phyloP scores from a whole-genome alignment of 805 yeast species.

The Candida ovalis region DNA sequence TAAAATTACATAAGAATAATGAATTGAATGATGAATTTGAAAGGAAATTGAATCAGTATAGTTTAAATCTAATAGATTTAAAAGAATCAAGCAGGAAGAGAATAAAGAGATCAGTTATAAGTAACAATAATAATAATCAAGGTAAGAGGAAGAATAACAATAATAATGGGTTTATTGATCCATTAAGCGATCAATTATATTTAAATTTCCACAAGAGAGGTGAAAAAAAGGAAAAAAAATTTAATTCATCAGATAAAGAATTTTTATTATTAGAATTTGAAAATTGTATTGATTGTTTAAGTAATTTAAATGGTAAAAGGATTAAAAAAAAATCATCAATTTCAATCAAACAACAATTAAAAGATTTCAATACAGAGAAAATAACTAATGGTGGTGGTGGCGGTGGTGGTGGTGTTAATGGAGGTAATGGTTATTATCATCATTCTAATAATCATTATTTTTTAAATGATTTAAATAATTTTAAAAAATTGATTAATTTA shows the following conservation, averaged over 20 bases:
- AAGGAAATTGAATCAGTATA: constrained; percentile 10
- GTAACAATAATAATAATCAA: background rate
- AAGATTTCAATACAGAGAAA: constrained; percentile 7
- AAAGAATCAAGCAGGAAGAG: constrained; percentile 1
- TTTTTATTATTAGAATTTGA: constrained; percentile 56
- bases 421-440: too few relatives aligned
- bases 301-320: constrained; percentile 29
- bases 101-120: background rate
- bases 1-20: constrained; percentile 10
- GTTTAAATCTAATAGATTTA: constrained; percentile 18
- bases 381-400: too few relatives aligned
- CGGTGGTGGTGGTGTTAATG: too few relatives aligned
- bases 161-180: constrained; percentile 30
- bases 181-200: constrained; percentile 44
- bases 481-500: constrained; percentile 6
- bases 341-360: constrained; percentile 3
- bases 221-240: constrained; percentile 61
- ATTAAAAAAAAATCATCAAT: constrained; percentile 10
- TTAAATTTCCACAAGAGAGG: constrained; percentile 50
- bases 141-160: background rate
- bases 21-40: constrained; percentile 15
- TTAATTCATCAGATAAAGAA: constrained; percentile 51
- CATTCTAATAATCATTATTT: too few relatives aligned
- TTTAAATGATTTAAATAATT: too few relatives aligned
- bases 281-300: constrained; percentile 42